phyloP scores from a whole-genome alignment of 1,139 yeast species.

The Saccharomyces hybrid region DNA sequence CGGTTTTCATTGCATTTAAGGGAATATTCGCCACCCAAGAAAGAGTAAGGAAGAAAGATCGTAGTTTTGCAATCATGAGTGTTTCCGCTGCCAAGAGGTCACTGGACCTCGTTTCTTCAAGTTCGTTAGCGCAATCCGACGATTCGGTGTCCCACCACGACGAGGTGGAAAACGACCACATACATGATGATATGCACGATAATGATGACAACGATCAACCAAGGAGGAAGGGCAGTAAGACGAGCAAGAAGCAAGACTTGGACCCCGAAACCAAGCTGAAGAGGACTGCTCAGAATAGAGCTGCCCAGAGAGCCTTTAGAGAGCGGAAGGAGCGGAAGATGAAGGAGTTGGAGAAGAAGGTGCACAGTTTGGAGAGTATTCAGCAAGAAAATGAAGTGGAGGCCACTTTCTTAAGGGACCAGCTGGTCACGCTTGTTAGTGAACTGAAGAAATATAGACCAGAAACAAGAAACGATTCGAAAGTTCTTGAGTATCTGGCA shows the following conservation, averaged over 20 bases:
- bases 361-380: slow-evolving; percentile 59
- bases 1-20: not conserved
- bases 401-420: slow-evolving; percentile 66
- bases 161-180: not conserved
- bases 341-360: slow-evolving; percentile 80
- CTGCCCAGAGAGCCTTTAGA: slow-evolving; percentile 94
- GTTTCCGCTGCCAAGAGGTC: slow-evolving; percentile 16
- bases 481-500: slow-evolving; percentile 22
- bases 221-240: slow-evolving; percentile 51
- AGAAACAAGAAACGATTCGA: slow-evolving; percentile 20
- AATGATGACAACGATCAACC: not conserved
- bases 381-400: slow-evolving; percentile 61
- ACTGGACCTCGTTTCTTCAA: slow-evolving; percentile 6
- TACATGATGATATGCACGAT: not conserved
- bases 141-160: not conserved
- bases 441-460: slow-evolving; percentile 63
- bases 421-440: slow-evolving; percentile 63
- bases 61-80: slow-evolving; percentile 4
- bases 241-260: slow-evolving; percentile 23
- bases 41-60: not conserved
- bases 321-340: slow-evolving; percentile 86
- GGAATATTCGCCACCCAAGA: not conserved
- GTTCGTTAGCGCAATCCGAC: slow-evolving; percentile 2
- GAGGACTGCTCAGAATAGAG: slow-evolving; percentile 93
- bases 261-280: slow-evolving; percentile 74